Percentiles rank a stretch among this genome's conserved stretches.
phyloP scores from a whole-genome alignment of 192 early-diverging fungal genomes.

The Coemansia furcata region DNA sequence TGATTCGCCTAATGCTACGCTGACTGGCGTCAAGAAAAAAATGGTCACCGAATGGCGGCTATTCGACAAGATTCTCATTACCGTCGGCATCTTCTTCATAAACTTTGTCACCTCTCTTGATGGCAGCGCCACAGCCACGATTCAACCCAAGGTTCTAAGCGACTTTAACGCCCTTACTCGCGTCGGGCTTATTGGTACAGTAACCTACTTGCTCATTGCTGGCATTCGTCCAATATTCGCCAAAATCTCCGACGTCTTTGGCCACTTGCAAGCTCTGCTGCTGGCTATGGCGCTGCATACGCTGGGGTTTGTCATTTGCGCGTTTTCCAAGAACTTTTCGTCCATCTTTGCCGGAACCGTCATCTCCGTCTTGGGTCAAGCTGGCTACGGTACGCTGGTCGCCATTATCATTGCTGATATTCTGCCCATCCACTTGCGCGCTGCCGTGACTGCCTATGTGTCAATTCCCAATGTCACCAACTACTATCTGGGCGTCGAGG shows the following conservation, averaged over 20 bases:
- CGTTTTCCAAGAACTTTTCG: conserved; percentile 27
- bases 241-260: conserved; percentile 39
- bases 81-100: conserved; percentile 40
- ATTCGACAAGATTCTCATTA: conserved; percentile 38
- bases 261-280: conserved; percentile 23
- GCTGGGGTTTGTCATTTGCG: conserved; percentile 31
- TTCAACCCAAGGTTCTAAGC: conserved; percentile 40
- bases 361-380: conserved; percentile 38
- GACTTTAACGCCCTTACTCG: conserved; percentile 40
- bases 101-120: conserved; percentile 42
- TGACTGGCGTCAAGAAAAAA: conserved; percentile 49
- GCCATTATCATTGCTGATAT: conserved; percentile 43
- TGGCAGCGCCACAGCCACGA: conserved; percentile 29
- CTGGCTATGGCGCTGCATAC: conserved; percentile 31
- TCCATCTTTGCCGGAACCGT: conserved; percentile 43
- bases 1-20: conserved; percentile 22
- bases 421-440: conserved; percentile 41
- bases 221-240: conserved; percentile 40
- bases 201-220: conserved; percentile 36
- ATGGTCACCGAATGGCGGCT: conserved; percentile 36
- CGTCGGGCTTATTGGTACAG: conserved; percentile 22
- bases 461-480: conserved; percentile 44
- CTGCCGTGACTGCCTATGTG: conserved; percentile 27
- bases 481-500: conserved; percentile 45
- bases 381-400: conserved; percentile 43